Evolutionary conservation across 495 filamentous ascomycete species (phyloP), one percentile per base, ranked within the genome.

Genomic region (Extremus antarcticus): DNA sequence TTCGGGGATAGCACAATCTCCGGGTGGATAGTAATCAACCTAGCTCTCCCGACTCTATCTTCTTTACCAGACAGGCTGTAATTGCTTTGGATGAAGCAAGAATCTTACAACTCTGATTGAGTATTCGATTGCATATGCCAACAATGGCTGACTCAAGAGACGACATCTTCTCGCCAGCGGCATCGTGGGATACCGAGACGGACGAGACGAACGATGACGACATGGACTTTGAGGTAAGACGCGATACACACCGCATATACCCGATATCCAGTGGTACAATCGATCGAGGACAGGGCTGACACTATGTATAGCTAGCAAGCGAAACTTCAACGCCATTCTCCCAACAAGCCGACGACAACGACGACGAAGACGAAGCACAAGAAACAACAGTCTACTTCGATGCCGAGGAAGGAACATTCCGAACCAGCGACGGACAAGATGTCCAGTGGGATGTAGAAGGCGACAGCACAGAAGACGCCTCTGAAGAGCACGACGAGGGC

Each of bases 141-240:
- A 9, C 7, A n/a, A 52, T 52, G 50, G 50, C 29, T 19, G 50
- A 41, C 29, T 40, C 29, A 21, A 22, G 32, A 21, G 29, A 55
- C 22, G 24, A 51, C 24, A 23, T 3, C 54, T 35, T 41, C 50
- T 54, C 56, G 25, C 56, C 56, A 9, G 17, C 51, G 13, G 16
- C 29, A 2, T 55, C 52, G 29, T 57, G 59, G 54, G 41, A 46
- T 10, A 57, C 49, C 15, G 59, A 61, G 16, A 51, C 4, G 17
- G 67, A 67, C 22, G 61, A 72, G 11, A 74, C 75, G 17, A 73
- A 74, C 32, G 74, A 80, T 60, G 69, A 75, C 56, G 76, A 78
- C 62, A 76, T 71, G 73, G 77, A 70, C 58, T 72, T 57, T 63
- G 71, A 68, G 51, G 54, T 61, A 24, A 11, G 46, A 21, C n/a